Percentiles rank a stretch among this genome's conserved stretches.
Conservation (phyloP, 306 rosid genomes). For the Inga laurina region DNA sequence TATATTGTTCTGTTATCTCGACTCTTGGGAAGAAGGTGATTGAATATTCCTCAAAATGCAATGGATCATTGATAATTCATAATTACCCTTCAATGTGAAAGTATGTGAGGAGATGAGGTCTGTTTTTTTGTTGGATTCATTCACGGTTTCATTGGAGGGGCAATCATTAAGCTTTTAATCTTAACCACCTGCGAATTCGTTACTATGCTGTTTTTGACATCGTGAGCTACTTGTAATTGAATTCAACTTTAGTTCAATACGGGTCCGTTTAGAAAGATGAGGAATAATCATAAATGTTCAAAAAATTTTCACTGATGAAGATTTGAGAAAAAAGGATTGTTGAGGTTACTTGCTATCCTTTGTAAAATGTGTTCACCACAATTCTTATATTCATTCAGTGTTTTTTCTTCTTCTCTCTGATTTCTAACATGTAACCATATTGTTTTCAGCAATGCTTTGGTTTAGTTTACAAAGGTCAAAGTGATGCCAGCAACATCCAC, state of each 20-base stretch:
- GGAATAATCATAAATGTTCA: not conserved
- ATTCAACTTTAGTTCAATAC: not conserved
- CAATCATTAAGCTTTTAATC: not conserved
- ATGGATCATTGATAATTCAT: no score
- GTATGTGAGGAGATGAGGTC: not conserved
- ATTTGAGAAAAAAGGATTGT: not conserved
- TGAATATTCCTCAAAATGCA: not conserved
- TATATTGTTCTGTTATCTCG: not conserved
- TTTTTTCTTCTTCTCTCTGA: not conserved
- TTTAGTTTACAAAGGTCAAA: slow-evolving; percentile 42
- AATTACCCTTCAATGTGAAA: not conserved
- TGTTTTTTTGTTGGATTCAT: not conserved
- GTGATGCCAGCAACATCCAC: slow-evolving; percentile 34
- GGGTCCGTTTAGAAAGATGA: not conserved
- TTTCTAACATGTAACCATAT: slow-evolving; percentile 15
- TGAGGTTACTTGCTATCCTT: not conserved
- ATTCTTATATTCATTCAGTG: not conserved
- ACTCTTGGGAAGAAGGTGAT: not conserved
- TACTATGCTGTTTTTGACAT: not conserved
- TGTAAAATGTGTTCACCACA: not conserved
- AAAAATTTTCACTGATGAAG: not conserved
- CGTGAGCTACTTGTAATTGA: not conserved
- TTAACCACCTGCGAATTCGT: not conserved
- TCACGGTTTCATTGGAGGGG: not conserved
- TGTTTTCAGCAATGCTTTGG: slow-evolving; percentile 65